Conservation (phyloP, 441 rosid genomes). For the Populus hybrid region DNA sequence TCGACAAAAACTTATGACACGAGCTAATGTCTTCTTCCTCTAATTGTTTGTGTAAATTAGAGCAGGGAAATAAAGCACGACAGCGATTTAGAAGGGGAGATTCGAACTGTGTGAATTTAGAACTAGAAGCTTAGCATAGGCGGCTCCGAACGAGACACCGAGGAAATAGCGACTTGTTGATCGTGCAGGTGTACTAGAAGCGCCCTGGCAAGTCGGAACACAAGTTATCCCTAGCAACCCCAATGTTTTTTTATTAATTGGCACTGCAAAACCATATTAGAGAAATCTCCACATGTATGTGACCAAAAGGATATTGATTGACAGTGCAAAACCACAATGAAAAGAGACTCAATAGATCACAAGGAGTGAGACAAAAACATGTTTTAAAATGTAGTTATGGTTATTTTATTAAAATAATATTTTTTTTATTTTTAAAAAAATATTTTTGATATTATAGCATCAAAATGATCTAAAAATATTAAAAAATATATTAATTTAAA, state of each 20-base stretch:
- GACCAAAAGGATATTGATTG: too few species aligned
- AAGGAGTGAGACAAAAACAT: background rate
- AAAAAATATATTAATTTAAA: too few species aligned
- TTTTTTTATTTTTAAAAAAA: too few species aligned
- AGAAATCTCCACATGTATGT: too few species aligned
- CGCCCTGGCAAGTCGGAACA: background rate
- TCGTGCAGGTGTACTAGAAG: background rate
- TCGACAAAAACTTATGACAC: background rate
- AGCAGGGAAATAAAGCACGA: background rate
- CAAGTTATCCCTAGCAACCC: background rate
- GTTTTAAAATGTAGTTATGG: too few species aligned
- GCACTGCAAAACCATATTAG: too few species aligned
- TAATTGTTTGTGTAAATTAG: background rate
- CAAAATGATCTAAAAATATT: too few species aligned
- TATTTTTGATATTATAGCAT: too few species aligned
- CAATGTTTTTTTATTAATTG: too few species aligned
- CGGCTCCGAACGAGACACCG: background rate
- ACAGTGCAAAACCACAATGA: background rate
- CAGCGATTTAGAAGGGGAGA: background rate
- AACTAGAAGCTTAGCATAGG: background rate
- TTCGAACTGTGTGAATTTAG: background rate
- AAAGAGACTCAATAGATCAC: background rate
- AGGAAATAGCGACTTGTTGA: background rate
- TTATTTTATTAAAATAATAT: too few species aligned
- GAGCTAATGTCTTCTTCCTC: background rate